A percentile compares a stretch with the other conserved stretches of the same genome.
Evolutionary conservation across 2,329 filamentous ascomycete genomes (phyloP).

Genomic region (Kalaharituber pfeilii): DNA sequence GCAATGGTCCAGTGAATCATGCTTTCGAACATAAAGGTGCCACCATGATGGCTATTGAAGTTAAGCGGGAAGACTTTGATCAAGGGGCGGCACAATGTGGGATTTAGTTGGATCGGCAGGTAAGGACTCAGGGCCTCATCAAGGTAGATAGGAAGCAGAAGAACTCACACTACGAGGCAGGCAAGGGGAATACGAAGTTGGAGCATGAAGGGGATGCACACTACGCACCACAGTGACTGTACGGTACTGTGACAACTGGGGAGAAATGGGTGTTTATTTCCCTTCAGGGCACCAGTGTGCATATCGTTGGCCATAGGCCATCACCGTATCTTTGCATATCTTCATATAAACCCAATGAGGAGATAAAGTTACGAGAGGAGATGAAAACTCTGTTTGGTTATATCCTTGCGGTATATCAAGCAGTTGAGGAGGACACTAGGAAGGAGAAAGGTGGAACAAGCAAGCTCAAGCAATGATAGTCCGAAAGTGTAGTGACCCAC

Average conservation of each 20-base stretch:
- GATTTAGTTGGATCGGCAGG: not conserved
- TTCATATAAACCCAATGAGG: not conserved
- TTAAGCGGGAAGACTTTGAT: not conserved
- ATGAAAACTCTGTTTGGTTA: not conserved
- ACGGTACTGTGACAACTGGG: not conserved
- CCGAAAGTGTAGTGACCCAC: too few relatives aligned
- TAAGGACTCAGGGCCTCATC: too few relatives aligned
- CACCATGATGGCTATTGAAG: not conserved
- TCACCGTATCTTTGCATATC: not conserved
- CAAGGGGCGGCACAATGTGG: not conserved
- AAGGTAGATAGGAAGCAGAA: too few relatives aligned
- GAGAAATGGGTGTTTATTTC: not conserved
- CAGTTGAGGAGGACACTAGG: too few relatives aligned
- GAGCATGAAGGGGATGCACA: not conserved
- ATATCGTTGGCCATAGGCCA: not conserved
- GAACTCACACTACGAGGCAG: too few relatives aligned
- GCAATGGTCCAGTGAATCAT: not conserved
- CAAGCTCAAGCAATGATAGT: too few relatives aligned
- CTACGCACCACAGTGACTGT: too few relatives aligned
- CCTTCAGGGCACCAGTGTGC: not conserved
- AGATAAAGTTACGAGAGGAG: not conserved
- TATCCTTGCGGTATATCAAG: not conserved
- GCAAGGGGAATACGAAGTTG: not conserved
- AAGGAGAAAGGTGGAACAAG: too few relatives aligned
- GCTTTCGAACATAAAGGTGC: not conserved